Conservation (phyloP, 2,329 filamentous ascomycete species). For the Plectosphaerella cucumerina region DNA sequence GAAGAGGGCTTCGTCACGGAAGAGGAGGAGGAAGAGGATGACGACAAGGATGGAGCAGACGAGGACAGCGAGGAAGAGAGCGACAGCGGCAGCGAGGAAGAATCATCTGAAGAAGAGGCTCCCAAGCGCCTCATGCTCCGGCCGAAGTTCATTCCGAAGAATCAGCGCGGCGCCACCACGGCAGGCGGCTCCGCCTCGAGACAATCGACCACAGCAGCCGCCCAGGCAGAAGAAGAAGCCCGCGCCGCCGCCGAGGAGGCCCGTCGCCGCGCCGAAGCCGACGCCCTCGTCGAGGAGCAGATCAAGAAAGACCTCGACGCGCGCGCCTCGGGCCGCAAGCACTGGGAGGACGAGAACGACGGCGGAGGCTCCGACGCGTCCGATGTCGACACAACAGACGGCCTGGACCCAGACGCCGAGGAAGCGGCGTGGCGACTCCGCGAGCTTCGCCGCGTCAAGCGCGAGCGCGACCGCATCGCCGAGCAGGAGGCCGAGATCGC, state of each 20-base stretch:
- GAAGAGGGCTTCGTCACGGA: constrained; percentile 63
- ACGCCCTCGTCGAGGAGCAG: constrained; percentile 83
- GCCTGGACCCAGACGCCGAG: constrained; percentile 80
- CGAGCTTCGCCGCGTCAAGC: constrained; percentile 83
- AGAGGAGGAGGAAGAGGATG: constrained; percentile 40
- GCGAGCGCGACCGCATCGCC: constrained; percentile 82
- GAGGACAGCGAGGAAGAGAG: constrained; percentile 27
- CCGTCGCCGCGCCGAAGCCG: constrained; percentile 65
- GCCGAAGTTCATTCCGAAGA: constrained; percentile 61
- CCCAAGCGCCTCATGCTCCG: constrained; percentile 55
- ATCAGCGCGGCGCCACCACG: constrained; percentile 37
- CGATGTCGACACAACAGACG: constrained; percentile 86
- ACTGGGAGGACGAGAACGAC: constrained; percentile 69
- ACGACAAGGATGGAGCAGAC: constrained; percentile 30
- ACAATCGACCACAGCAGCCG: constrained; percentile 19
- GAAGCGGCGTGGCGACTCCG: constrained; percentile 90
- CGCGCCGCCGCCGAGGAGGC: constrained; percentile 52
- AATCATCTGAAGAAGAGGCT: constrained; percentile 52
- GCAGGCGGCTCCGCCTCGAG: not conserved
- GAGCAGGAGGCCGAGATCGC: constrained; percentile 78
- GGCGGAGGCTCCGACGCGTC: constrained; percentile 55
- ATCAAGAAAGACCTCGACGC: constrained; percentile 77
- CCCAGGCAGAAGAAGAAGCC: constrained; percentile 27
- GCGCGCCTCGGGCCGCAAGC: constrained; percentile 71
- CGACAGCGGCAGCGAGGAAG: constrained; percentile 32